Evolutionary conservation across 257 asterid species (phyloP), one percentile per base, ranked within the genome.

Genomic region (Solanum clarkiae): DNA sequence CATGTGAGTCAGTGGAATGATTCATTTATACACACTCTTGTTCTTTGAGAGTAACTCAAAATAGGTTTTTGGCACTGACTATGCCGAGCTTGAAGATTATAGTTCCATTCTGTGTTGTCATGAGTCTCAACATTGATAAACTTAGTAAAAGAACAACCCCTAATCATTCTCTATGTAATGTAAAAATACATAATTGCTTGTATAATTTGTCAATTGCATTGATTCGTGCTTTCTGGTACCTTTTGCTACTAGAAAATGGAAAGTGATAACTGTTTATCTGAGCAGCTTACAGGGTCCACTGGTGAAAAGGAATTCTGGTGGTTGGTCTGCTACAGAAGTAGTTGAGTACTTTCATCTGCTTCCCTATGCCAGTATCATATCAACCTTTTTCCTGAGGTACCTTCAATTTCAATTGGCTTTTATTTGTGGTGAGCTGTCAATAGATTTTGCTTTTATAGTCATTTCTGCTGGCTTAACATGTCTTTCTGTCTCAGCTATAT

Each of bases 211-310:
- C 51, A 70, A 60, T 84, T 17, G 66, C 51, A 17, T 74, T 44
- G 10, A 6, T 54, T 75, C 47, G 10, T 51, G 22, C 54, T 53
- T 79, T 79, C 65, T 53, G 17, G 16, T 29, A 53, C 11, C 75
- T 62, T 24, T 42, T 53, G 13, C 49, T 45, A 69, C 57, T 65
- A 59, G 36, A 85, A 79, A 45, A 66, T 81, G 44, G 81, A 75
- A 57, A 59, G 60, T 47, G 32, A 70, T 69, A 29, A 29, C 81
- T 83, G 68, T 84, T 80, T 42, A 55, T 84, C 32, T 86, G 84
- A 69, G 71, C 87, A 93, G 98, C 85, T 85, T 94, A 87, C 91
- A 86, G 88, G 97, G 93, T 83, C 96, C 97, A 42, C 82, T 94
- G 80, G 90, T 86, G 3, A 86, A 85, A 77, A 88, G 86, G 86